phyloP scores from a whole-genome alignment of 164 flowering plant species.

The Dillenia suffruticosa region DNA sequence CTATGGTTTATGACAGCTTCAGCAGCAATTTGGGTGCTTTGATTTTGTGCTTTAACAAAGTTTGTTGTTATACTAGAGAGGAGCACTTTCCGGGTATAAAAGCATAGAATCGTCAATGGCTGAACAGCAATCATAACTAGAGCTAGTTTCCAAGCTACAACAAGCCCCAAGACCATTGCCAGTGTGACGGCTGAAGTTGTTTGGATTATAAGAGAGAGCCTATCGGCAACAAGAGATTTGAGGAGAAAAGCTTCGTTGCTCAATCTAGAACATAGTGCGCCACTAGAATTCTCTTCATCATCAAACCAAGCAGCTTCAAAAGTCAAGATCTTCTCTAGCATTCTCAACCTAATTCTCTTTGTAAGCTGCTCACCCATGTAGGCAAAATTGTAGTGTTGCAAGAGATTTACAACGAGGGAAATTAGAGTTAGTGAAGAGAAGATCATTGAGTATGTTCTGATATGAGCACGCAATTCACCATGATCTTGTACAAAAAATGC shows the following conservation, averaged over 20 bases:
- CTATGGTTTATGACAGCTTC: constrained; percentile 85
- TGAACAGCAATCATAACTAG: constrained; percentile 87
- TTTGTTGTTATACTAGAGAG: constrained; percentile 53
- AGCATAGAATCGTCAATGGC: constrained; percentile 78
- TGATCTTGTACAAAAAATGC: constrained; percentile 64
- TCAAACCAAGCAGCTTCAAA: constrained; percentile 95
- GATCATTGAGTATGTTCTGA: constrained; percentile 51
- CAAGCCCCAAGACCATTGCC: constrained; percentile 72
- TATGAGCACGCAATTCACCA: constrained; percentile 50
- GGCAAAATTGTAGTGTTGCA: constrained; percentile 79
- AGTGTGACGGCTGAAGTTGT: constrained; percentile 64
- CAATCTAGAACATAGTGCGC: constrained; percentile 65
- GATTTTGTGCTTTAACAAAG: constrained; percentile 62
- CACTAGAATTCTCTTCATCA: constrained; percentile 70
- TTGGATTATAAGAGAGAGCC: constrained; percentile 70
- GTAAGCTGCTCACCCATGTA: constrained; percentile 80
- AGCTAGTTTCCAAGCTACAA: constrained; percentile 88
- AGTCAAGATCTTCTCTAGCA: constrained; percentile 73
- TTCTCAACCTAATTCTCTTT: constrained; percentile 54
- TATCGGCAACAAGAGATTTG: constrained; percentile 77
- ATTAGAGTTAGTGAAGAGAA: constrained; percentile 53
- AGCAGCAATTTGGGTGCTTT: constrained; percentile 75
- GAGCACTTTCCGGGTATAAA: constrained; percentile 70
- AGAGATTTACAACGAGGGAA: constrained; percentile 51
- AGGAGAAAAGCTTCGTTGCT: constrained; percentile 78